These are phyloP conservation scores for Jasminum sambac DNA, from an alignment of 257 asterid genomes.

Conservation along the genomic window DNA sequence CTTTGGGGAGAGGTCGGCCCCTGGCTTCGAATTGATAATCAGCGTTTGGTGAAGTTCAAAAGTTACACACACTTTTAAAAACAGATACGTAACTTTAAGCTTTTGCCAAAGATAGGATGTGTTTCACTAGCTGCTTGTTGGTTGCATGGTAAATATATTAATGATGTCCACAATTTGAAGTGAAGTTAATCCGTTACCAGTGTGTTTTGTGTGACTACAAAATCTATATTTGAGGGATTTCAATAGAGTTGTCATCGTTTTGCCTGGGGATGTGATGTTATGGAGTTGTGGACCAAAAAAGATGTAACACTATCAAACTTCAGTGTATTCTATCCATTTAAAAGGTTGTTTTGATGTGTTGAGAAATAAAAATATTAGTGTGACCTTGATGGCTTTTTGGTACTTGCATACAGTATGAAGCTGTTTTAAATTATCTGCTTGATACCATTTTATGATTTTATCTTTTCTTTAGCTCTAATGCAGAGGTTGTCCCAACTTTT, in stretches of 20 bases:
- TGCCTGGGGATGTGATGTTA: neutral
- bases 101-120: neutral
- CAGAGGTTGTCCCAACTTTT: neutral
- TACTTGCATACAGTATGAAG: neutral
- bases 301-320: neutral
- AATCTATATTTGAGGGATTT: slow-evolving; percentile 18
- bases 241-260: neutral
- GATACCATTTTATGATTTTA: neutral
- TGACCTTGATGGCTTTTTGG: neutral
- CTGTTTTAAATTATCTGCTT: neutral
- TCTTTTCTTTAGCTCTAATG: neutral
- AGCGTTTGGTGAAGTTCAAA: slow-evolving; percentile 6
- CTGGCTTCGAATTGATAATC: slow-evolving; percentile 34
- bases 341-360: neutral
- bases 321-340: neutral
- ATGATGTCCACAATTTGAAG: slow-evolving; percentile 13
- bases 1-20: slow-evolving; percentile 88
- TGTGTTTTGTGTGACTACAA: slow-evolving; percentile 1
- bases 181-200: neutral
- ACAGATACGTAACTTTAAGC: neutral
- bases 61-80: neutral
- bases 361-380: neutral
- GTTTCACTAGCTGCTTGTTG: slow-evolving; percentile 15
- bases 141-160: slow-evolving; percentile 25
- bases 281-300: neutral